phyloP scores from a whole-genome alignment of 2,329 filamentous ascomycete genomes.

The Alternaria panax region DNA sequence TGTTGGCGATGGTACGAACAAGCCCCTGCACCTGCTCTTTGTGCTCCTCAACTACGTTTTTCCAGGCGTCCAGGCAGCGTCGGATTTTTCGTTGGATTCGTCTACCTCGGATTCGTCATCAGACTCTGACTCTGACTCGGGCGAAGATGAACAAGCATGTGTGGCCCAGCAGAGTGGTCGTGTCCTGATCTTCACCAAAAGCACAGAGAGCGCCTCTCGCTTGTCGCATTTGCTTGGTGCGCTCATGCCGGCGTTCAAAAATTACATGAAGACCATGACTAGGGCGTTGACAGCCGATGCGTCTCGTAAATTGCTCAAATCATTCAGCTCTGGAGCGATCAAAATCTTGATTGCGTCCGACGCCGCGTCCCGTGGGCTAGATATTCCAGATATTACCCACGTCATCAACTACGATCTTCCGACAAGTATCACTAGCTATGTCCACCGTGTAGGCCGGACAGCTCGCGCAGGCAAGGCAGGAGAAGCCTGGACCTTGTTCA shows the following conservation, averaged over 20 bases:
- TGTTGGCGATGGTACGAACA: slow-evolving; percentile 59
- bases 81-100: slow-evolving; percentile 20
- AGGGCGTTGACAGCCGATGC: slow-evolving; percentile 78
- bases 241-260: slow-evolving; percentile 66
- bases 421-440: slow-evolving; percentile 78
- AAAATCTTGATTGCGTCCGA: slow-evolving; percentile 89
- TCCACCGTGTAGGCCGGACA: slow-evolving; percentile 91
- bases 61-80: slow-evolving; percentile 13
- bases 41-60: slow-evolving; percentile 68
- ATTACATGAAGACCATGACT: slow-evolving; percentile 73
- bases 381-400: slow-evolving; percentile 78
- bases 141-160: slow-evolving; percentile 7
- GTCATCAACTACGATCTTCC: slow-evolving; percentile 96
- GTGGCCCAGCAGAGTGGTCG: slow-evolving; percentile 36
- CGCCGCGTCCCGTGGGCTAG: slow-evolving; percentile 89
- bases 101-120: slow-evolving; percentile 15
- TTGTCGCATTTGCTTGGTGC: slow-evolving; percentile 80
- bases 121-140: slow-evolving; percentile 23
- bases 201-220: slow-evolving; percentile 85
- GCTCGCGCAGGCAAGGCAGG: slow-evolving; percentile 80
- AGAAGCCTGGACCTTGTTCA: slow-evolving; percentile 85
- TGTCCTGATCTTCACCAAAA: slow-evolving; percentile 87
- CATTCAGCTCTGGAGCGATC: slow-evolving; percentile 69
- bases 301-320: slow-evolving; percentile 70
- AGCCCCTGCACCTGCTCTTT: slow-evolving; percentile 84